Base-by-base conservation (phyloP, 2,329 filamentous ascomycete species). In the Chaetoscypha palmicola region DNA sequence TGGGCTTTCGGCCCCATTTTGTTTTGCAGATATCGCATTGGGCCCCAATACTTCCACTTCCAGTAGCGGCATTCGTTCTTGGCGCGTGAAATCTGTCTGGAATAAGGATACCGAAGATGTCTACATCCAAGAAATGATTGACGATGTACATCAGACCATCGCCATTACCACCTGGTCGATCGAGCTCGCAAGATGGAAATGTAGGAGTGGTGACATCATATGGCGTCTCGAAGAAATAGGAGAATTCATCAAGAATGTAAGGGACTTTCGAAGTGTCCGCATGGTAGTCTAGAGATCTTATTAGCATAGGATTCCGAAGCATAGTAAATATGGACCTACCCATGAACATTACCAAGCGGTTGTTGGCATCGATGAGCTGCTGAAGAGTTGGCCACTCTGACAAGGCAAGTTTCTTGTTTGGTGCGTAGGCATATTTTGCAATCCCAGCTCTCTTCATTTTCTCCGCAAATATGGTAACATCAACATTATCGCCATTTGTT, bases 171-270 rank as follows among this genome's bases (percentile, higher is more conserved):
- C 47, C 55, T 0, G 86, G 86, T 5, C 85, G 73, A 58, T 84
- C 72, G 2, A 86, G 70, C 9, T 67, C 66, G 65, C 86, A 91
- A 73, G 74, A 57, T 79, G 78, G 57, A 84, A 81, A 12, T 66
- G 68, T 0, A 72, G 63, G 38, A 1, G 70, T 75, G 1, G 72
- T 77, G 4, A 54, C 51, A 51, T 84, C 78, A 64, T 74, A 90
- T 0, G 75, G 70, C 34, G 83, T 91, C 61, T 91, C 86, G 68
- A 83, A 89, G 52, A 83, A 74, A 63, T 78, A 79, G 19, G 66
- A 64, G 58, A 80, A 85, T 58, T 84, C 73, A 58, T 76, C 68
- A 43, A 83, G 68, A 42, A 86, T 76, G 58, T 81, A 85, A 20
- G 75, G 68, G n/a, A 77, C 72, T 38, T 66, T 60, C 23, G 57